Percentiles rank a stretch among this genome's conserved stretches.
Evolutionary conservation across 345 rosid genomes (phyloP).

Genomic region (Garcia nutans): DNA sequence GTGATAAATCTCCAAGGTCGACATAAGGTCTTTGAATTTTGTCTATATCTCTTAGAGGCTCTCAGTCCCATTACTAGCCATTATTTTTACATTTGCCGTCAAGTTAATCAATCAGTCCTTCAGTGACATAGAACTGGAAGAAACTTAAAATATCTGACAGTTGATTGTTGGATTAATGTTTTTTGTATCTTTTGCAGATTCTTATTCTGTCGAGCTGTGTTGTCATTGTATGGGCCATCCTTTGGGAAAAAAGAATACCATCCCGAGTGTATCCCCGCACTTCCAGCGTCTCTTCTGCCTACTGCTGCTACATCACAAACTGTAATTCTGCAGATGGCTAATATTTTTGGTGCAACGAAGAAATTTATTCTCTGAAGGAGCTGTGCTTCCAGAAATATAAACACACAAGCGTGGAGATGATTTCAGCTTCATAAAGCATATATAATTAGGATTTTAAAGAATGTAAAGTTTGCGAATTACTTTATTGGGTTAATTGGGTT

Average conservation of each 20-base stretch:
- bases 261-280: constrained; percentile 73
- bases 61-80: not conserved
- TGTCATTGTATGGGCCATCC: constrained; percentile 51
- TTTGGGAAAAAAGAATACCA: constrained; percentile 58
- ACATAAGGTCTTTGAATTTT: not conserved
- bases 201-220: constrained; percentile 68
- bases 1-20: not conserved
- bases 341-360: constrained; percentile 49
- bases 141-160: not conserved
- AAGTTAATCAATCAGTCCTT: not conserved
- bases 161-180: not conserved
- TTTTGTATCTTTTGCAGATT: constrained; percentile 47
- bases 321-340: constrained; percentile 59
- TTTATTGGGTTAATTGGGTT: constrained; percentile 2
- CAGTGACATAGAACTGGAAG: not conserved
- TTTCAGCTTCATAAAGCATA: constrained; percentile 20
- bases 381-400: constrained; percentile 27
- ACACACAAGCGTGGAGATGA: constrained; percentile 24
- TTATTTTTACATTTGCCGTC: not conserved
- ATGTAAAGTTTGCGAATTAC: not conserved
- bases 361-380: constrained; percentile 57
- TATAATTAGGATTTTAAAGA: not conserved
- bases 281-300: constrained; percentile 55
- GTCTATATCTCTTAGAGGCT: not conserved
- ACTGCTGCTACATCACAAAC: constrained; percentile 42